These are phyloP conservation scores for Capsicum pubescens DNA, from an alignment of 257 asterid species.

Conservation along the genomic window DNA sequence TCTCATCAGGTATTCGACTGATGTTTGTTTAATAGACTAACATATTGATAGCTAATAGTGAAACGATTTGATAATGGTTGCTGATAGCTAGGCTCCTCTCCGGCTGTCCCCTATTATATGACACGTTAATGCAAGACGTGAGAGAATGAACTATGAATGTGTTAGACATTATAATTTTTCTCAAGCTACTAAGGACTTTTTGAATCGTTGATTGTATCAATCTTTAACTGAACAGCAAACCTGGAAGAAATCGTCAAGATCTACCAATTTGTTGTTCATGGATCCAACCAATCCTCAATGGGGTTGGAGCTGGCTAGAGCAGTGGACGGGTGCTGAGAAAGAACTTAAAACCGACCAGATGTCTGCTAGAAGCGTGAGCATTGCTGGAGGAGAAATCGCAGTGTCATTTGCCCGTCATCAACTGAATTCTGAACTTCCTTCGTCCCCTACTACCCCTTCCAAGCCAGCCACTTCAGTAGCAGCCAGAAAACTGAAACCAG, in stretches of 20 bases:
- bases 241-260: slow-evolving; percentile 81
- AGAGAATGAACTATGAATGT: slow-evolving; percentile 1
- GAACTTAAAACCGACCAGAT: slow-evolving; percentile 50
- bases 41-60: not conserved
- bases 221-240: slow-evolving; percentile 64
- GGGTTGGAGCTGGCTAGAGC: slow-evolving; percentile 99
- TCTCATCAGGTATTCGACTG: slow-evolving; percentile 79
- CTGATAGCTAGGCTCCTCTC: not conserved
- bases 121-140: not conserved
- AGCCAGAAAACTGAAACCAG: slow-evolving; percentile 58
- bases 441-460: slow-evolving; percentile 52
- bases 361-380: slow-evolving; percentile 53
- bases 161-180: not conserved
- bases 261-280: slow-evolving; percentile 80
- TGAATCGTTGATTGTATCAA: slow-evolving; percentile 11
- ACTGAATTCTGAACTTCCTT: slow-evolving; percentile 65
- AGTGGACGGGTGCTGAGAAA: slow-evolving; percentile 88
- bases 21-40: not conserved
- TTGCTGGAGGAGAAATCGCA: slow-evolving; percentile 69
- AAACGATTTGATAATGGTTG: not conserved
- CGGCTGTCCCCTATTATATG: not conserved
- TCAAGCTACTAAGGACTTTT: not conserved
- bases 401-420: slow-evolving; percentile 87
- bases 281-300: slow-evolving; percentile 97
- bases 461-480: slow-evolving; percentile 44